Conservation (phyloP, 2,329 filamentous ascomycete genomes). For the Fusarium sp. region DNA sequence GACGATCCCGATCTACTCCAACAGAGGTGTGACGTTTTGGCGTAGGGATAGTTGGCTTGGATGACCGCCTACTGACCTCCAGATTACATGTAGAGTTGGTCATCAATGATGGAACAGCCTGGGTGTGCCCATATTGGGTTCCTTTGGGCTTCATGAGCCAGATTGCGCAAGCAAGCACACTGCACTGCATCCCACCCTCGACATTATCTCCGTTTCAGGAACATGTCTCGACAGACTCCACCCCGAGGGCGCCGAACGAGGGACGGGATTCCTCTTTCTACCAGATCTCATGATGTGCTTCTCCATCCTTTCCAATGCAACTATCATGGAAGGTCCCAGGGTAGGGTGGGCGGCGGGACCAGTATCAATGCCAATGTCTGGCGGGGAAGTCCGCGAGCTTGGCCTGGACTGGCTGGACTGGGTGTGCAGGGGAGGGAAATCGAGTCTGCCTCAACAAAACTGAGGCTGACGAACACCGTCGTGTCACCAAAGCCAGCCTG, state of each 20-base stretch:
- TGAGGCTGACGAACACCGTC: not conserved
- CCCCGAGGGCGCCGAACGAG: constrained; percentile 1
- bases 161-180: constrained; percentile 4
- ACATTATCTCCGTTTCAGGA: not conserved
- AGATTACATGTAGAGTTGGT: not conserved
- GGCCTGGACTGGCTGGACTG: not conserved
- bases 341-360: not conserved
- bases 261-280: constrained; percentile 25
- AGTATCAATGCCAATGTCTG: not conserved
- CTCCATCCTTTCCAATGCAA: not conserved
- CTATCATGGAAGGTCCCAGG: not conserved
- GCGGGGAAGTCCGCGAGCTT: constrained; percentile 1
- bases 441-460: not conserved
- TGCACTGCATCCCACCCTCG: not conserved
- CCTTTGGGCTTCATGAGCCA: not conserved
- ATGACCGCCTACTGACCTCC: not conserved
- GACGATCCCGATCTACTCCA: not conserved
- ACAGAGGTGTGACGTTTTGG: not conserved
- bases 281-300: constrained; percentile 11
- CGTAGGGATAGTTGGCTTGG: not conserved
- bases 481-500: not conserved
- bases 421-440: not conserved
- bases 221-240: constrained; percentile 6
- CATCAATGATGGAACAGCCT: constrained; percentile 4
- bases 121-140: not conserved